Conservation (phyloP, 1,284 basidiomycete genomes). For the Butyriboletus appendiculatus region DNA sequence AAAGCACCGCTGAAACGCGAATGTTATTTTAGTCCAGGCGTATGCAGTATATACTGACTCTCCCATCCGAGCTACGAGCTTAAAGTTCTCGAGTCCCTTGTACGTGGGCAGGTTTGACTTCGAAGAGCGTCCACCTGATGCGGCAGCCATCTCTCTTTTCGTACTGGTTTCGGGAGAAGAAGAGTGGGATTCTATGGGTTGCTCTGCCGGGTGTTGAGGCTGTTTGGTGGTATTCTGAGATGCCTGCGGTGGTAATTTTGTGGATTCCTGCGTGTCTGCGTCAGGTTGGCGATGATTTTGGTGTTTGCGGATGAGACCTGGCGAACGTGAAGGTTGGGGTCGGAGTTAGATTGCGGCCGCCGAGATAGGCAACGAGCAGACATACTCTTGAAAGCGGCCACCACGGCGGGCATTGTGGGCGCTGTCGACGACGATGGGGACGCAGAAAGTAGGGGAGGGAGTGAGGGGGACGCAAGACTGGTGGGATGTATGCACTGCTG, state of each 20-base stretch:
- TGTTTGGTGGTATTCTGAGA: conserved; percentile 32
- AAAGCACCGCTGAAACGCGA: conserved; percentile 79
- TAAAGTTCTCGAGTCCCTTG: conserved; percentile 84
- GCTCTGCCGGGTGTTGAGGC: conserved; percentile 34
- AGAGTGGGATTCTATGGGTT: conserved; percentile 33
- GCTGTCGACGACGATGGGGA: conserved; percentile 9
- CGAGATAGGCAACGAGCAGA: conserved; percentile 7
- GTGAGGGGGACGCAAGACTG: conserved; percentile 7
- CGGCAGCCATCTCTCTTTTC: conserved; percentile 67
- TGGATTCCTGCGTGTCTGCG: conserved; percentile 28
- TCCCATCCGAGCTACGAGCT: conserved; percentile 91
- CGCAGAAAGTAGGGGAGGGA: neutral
- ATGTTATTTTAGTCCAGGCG: conserved; percentile 7
- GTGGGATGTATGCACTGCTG: conserved; percentile 14
- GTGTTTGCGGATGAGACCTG: conserved; percentile 86
- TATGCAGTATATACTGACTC: conserved; percentile 62
- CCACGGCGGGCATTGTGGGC: conserved; percentile 43
- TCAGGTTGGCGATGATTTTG: conserved; percentile 49
- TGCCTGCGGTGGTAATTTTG: conserved; percentile 35
- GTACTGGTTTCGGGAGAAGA: conserved; percentile 43
- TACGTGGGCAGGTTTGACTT: conserved; percentile 81
- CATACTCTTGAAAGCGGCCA: conserved; percentile 75
- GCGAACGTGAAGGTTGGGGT: conserved; percentile 16
- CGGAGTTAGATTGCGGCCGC: conserved; percentile 19
- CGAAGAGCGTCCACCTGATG: conserved; percentile 75